Conservation (phyloP, 257 asterid species). For the Solanum chaucha region DNA sequence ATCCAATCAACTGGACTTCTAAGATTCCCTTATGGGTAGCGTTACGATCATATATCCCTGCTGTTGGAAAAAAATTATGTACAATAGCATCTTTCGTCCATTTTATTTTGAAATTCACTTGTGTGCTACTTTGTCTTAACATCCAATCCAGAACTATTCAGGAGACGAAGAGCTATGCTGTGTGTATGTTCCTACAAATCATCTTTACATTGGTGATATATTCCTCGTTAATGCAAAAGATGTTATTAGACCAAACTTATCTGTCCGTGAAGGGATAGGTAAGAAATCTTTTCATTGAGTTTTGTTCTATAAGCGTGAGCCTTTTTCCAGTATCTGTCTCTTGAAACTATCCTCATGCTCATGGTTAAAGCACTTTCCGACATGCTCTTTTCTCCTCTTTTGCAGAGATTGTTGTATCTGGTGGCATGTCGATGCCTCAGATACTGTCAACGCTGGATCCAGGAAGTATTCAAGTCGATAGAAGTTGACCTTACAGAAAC, state of each 20-base stretch:
- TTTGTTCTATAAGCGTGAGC: not conserved
- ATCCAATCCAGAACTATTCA: constrained; percentile 23
- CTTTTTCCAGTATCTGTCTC: not conserved
- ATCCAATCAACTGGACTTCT: not conserved
- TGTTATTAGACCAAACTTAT: constrained; percentile 39
- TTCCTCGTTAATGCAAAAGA: constrained; percentile 38
- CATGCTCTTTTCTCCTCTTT: not conserved
- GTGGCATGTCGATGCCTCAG: constrained; percentile 52
- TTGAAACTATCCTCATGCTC: not conserved
- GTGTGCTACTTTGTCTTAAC: not conserved
- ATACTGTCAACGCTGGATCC: constrained; percentile 30
- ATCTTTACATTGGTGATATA: constrained; percentile 44
- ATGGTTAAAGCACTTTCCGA: not conserved
- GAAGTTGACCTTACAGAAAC: constrained; percentile 21
- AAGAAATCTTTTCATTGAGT: not conserved
- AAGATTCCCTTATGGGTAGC: not conserved
- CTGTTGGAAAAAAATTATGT: not conserved
- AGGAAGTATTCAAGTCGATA: constrained; percentile 11
- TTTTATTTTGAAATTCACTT: not conserved
- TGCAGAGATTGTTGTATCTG: constrained; percentile 44
- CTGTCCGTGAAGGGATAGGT: constrained; percentile 56
- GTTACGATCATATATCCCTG: not conserved
- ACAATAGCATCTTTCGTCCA: not conserved
- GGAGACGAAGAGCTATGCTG: constrained; percentile 43
- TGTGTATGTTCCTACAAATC: constrained; percentile 47